These are phyloP conservation scores for Trichophyton benhamiae DNA, from an alignment of 2,329 filamentous ascomycete genomes.

Conservation along the genomic window DNA sequence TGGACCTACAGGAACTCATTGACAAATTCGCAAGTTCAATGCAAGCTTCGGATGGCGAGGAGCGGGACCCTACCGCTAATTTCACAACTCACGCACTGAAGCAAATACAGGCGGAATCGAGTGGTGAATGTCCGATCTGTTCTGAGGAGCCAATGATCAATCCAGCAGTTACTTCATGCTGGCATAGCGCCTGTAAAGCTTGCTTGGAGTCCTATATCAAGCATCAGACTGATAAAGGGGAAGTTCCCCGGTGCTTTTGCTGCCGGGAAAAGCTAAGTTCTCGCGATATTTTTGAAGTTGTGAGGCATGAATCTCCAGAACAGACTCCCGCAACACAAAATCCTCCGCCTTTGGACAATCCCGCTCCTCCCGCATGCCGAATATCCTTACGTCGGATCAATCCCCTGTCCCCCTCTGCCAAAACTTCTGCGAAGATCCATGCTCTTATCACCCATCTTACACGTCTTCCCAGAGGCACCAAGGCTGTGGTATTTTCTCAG, in stretches of 20 bases:
- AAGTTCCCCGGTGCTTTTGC: constrained; percentile 73
- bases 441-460: constrained; percentile 66
- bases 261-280: constrained; percentile 73
- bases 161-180: constrained; percentile 88
- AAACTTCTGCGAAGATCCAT: constrained; percentile 70
- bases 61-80: constrained; percentile 49
- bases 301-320: constrained; percentile 48
- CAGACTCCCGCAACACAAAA: constrained; percentile 23
- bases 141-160: constrained; percentile 92
- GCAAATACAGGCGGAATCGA: constrained; percentile 81
- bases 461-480: constrained; percentile 56
- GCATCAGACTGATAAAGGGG: constrained; percentile 66
- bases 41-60: constrained; percentile 41
- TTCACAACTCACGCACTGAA: constrained; percentile 80
- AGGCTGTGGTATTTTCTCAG: constrained; percentile 90
- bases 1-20: constrained; percentile 82
- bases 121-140: constrained; percentile 87
- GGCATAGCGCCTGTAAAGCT: constrained; percentile 92
- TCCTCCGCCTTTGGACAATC: neutral
- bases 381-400: constrained; percentile 51
- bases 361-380: constrained; percentile 31
- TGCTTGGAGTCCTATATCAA: constrained; percentile 84
- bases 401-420: constrained; percentile 46
- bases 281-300: constrained; percentile 82
- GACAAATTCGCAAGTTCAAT: constrained; percentile 65